phyloP scores from a whole-genome alignment of 2,329 filamentous ascomycete genomes.

The Botrytis paeoniae region DNA sequence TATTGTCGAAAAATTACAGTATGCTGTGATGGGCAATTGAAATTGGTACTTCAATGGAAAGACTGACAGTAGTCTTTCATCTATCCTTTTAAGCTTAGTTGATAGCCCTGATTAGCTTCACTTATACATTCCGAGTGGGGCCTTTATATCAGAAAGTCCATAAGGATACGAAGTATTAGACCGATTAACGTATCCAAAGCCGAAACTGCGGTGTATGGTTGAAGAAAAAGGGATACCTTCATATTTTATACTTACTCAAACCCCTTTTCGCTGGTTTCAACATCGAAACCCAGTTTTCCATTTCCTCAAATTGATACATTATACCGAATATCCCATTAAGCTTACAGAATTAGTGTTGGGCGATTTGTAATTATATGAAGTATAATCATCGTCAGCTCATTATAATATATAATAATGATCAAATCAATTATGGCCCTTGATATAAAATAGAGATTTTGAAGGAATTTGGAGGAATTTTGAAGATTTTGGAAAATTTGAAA shows the following conservation, averaged over 20 bases:
- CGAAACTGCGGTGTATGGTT: not conserved
- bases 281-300: not conserved
- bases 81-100: too few species aligned
- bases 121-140: not conserved
- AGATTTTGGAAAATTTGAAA: too few species aligned
- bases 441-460: too few species aligned
- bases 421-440: too few species aligned
- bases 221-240: too few species aligned
- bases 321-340: not conserved
- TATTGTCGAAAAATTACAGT: not conserved
- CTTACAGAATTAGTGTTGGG: not conserved
- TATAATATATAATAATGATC: too few species aligned
- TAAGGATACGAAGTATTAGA: not conserved
- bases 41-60: not conserved
- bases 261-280: not conserved
- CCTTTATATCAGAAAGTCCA: not conserved
- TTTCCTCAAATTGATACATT: not conserved
- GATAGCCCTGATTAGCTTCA: not conserved
- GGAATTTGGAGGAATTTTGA: too few species aligned
- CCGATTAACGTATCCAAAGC: not conserved
- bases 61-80: not conserved
- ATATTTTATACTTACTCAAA: not conserved
- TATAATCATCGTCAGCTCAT: too few species aligned
- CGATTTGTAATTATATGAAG: too few species aligned
- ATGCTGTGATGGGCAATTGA: not conserved